These are phyloP conservation scores for Penicillium cosmopolitanum DNA, from an alignment of 495 filamentous ascomycete genomes.

Conservation along the genomic window DNA sequence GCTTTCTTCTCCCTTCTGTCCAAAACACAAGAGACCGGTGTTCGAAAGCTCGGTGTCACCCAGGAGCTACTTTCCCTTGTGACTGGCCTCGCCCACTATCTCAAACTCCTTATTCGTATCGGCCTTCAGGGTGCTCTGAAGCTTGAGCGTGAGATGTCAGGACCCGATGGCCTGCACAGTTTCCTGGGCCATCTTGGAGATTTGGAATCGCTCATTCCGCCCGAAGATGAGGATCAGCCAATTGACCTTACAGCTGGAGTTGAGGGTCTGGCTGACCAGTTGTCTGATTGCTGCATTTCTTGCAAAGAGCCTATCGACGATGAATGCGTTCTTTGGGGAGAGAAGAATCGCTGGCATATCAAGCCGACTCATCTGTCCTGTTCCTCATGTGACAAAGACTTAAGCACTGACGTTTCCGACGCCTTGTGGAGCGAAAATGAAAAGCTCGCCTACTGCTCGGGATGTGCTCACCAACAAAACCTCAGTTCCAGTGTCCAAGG, in stretches of 20 bases:
- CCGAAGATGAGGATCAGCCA: conserved; percentile 65
- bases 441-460: conserved; percentile 67
- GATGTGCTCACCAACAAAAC: conserved; percentile 59
- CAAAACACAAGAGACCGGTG: conserved; percentile 88
- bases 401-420: conserved; percentile 65
- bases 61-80: conserved; percentile 95
- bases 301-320: conserved; percentile 93
- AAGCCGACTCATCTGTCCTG: conserved; percentile 73
- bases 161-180: conserved; percentile 69
- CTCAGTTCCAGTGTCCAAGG: conserved; percentile 51
- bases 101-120: conserved; percentile 97
- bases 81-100: conserved; percentile 95
- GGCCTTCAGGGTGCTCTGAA: conserved; percentile 92
- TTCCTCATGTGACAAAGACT: conserved; percentile 70
- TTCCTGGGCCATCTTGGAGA: conserved; percentile 83
- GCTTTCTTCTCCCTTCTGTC: conserved; percentile 94
- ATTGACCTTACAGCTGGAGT: conserved; percentile 76
- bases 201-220: conserved; percentile 66
- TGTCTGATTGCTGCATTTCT: conserved; percentile 77
- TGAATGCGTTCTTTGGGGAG: conserved; percentile 73
- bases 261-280: conserved; percentile 70
- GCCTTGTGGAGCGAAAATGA: conserved; percentile 68
- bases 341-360: conserved; percentile 80
- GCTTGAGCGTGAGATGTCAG: conserved; percentile 81
- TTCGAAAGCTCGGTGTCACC: conserved; percentile 88